A percentile compares a stretch with the other conserved stretches of the same genome.
phyloP scores from a whole-genome alignment of 2,329 filamentous ascomycete genomes.

The Chaetomium sp. region DNA sequence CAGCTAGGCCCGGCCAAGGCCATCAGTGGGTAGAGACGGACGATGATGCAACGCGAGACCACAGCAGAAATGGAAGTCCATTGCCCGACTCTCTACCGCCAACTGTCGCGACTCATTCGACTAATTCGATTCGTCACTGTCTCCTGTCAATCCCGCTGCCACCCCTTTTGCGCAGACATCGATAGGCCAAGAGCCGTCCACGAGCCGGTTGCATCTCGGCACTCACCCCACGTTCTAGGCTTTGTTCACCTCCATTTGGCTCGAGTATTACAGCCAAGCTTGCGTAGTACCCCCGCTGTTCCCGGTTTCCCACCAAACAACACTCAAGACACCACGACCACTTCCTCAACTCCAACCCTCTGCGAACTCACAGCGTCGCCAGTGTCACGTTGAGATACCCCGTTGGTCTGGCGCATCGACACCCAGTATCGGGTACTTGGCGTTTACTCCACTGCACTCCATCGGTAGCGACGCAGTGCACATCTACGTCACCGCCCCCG shows the following conservation, averaged over 20 bases:
- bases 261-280: constrained; percentile 19
- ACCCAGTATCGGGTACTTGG: not conserved
- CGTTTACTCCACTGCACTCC: not conserved
- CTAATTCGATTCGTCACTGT: constrained; percentile 14
- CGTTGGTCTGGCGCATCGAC: not conserved
- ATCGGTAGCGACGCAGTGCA: constrained; percentile 7
- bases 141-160: constrained; percentile 3
- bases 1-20: constrained; percentile 24
- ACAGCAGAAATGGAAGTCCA: constrained; percentile 14
- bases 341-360: not conserved
- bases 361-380: not conserved
- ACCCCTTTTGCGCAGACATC: constrained; percentile 3
- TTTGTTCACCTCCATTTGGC: constrained; percentile 7
- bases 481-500: constrained; percentile 15
- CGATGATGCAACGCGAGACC: constrained; percentile 21
- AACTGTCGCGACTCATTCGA: constrained; percentile 11
- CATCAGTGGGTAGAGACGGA: constrained; percentile 13
- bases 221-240: constrained; percentile 14
- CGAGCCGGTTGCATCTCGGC: constrained; percentile 26
- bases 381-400: not conserved
- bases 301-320: constrained; percentile 15
- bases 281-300: constrained; percentile 18
- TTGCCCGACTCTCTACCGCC: constrained; percentile 6
- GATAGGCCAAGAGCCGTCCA: constrained; percentile 21
- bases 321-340: not conserved